A percentile compares a stretch with the other conserved stretches of the same genome.
Evolutionary conservation across 169 alveolate genomes (phyloP).

Genomic region (Cryptosporidium baileyi): DNA sequence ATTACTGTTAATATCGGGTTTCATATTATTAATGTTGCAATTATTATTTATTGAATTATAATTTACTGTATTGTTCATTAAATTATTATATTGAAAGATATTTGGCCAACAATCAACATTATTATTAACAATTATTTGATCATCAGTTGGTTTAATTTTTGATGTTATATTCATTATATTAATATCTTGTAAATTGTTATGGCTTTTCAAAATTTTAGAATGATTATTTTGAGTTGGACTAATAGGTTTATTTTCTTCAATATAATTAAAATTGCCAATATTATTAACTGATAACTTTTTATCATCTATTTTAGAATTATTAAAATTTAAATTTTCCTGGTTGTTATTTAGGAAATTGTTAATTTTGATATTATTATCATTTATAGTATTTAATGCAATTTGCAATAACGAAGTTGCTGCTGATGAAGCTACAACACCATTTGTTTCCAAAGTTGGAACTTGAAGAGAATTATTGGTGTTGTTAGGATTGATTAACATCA

Average conservation of each 20-base stretch:
- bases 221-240: not conserved
- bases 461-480: not conserved
- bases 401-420: constrained; percentile 50
- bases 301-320: not conserved
- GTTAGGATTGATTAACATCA: not conserved
- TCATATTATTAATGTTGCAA: not conserved
- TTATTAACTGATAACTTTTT: not conserved
- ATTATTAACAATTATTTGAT: not conserved
- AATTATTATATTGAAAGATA: constrained; percentile 26
- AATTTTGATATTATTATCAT: constrained; percentile 40
- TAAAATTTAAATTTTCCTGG: not conserved
- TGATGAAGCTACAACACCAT: not conserved
- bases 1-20: not conserved
- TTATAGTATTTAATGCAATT: constrained; percentile 50
- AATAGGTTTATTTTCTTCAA: not conserved
- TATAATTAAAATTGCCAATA: not conserved
- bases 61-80: constrained; percentile 7
- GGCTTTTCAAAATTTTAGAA: too few relatives aligned
- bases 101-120: constrained; percentile 28
- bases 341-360: not conserved
- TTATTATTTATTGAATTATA: not conserved
- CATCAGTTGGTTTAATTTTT: not conserved
- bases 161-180: not conserved
- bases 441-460: not conserved
- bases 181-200: too few relatives aligned